Percentiles rank a stretch among this genome's conserved stretches.
phyloP scores from a whole-genome alignment of 129 eudicot species.

The Glebionis coronaria region DNA sequence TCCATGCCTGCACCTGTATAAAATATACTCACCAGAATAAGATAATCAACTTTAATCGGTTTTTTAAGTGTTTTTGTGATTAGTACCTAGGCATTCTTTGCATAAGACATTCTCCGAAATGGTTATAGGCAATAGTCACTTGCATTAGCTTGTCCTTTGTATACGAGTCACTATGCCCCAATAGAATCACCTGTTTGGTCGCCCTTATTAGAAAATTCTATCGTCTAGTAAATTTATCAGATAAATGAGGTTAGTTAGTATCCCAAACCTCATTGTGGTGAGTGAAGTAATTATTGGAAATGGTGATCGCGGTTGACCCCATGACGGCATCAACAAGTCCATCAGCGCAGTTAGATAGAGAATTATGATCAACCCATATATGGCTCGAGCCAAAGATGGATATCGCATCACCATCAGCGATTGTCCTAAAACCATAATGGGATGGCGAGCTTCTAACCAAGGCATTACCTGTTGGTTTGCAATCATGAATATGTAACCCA shows the following conservation, averaged over 20 bases:
- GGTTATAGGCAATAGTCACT: constrained; percentile 88
- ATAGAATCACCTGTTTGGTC: constrained; percentile 66
- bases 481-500: constrained; percentile 82
- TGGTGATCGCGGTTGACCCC: constrained; percentile 94
- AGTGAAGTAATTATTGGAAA: constrained; percentile 82
- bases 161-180: constrained; percentile 90
- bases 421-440: constrained; percentile 87
- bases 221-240: background rate
- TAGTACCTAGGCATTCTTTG: constrained; percentile 96
- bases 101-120: constrained; percentile 88
- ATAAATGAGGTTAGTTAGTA: background rate
- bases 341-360: constrained; percentile 85
- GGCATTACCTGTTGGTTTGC: constrained; percentile 89
- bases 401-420: constrained; percentile 92
- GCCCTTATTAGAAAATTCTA: background rate
- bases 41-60: background rate
- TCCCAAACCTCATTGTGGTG: constrained; percentile 77
- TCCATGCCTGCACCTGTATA: constrained; percentile 88
- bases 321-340: constrained; percentile 92
- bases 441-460: constrained; percentile 87
- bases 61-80: background rate
- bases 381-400: constrained; percentile 90
- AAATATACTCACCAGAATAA: background rate
- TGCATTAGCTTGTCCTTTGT: constrained; percentile 81
- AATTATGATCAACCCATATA: constrained; percentile 85